Evolutionary conservation across 371 early-diverging fungal genomes (phyloP).

Genomic region (Rhizopus sp.): DNA sequence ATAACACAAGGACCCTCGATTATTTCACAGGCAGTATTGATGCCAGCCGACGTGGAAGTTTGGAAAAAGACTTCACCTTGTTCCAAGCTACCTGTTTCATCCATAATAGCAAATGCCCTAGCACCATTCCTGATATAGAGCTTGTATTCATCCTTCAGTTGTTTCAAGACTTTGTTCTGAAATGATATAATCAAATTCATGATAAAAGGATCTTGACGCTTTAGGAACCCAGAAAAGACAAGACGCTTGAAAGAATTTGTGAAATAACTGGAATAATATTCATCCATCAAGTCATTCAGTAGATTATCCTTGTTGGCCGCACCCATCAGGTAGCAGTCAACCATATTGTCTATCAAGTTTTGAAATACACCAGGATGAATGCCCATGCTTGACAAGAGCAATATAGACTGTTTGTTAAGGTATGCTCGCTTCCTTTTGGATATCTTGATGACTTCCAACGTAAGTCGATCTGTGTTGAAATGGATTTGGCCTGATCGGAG

Average conservation of each 20-base stretch:
- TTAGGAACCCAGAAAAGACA: conserved; percentile 51
- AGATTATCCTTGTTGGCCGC: not conserved
- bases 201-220: conserved; percentile 53
- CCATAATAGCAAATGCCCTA: conserved; percentile 70
- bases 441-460: conserved; percentile 56
- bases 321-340: conserved; percentile 14
- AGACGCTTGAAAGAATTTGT: conserved; percentile 34
- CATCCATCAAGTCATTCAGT: conserved; percentile 28
- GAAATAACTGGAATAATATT: conserved; percentile 39
- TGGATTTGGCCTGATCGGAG: conserved; percentile 66
- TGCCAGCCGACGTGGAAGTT: conserved; percentile 4
- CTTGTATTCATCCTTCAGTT: conserved; percentile 58
- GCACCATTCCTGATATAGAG: conserved; percentile 63
- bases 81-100: conserved; percentile 68
- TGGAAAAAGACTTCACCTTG: conserved; percentile 70
- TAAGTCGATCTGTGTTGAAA: conserved; percentile 51
- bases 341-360: conserved; percentile 20
- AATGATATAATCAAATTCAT: conserved; percentile 50
- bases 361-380: conserved; percentile 47
- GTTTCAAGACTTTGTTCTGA: conserved; percentile 48
- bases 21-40: conserved; percentile 13
- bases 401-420: conserved; percentile 66
- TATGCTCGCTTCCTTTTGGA: conserved; percentile 48
- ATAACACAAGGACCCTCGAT: conserved; percentile 54
- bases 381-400: conserved; percentile 61